Evolutionary conservation across 2,329 filamentous ascomycete genomes (phyloP).

Genomic region (Ceratocystis harringtonii): DNA sequence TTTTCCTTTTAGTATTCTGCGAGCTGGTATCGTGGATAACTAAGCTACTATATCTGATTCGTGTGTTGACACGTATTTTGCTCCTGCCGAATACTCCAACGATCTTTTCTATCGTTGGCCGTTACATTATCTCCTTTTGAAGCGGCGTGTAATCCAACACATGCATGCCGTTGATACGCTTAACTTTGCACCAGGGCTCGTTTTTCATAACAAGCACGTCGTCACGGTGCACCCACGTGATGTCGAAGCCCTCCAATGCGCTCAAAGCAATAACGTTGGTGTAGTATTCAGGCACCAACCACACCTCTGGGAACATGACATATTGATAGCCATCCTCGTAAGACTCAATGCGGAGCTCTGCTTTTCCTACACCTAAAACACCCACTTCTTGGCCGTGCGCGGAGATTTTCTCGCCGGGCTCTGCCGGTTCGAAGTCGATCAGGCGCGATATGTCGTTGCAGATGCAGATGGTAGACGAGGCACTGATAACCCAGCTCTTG

Average conservation of each 20-base stretch:
- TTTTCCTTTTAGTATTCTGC: too few relatives aligned
- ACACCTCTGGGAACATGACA: constrained; percentile 15
- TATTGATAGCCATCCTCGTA: not conserved
- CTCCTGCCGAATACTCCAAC: not conserved
- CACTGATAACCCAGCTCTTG: constrained; percentile 17
- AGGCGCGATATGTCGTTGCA: constrained; percentile 14
- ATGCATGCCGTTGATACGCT: constrained; percentile 12
- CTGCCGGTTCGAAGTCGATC: constrained; percentile 8
- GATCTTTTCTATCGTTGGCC: not conserved
- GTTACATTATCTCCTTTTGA: constrained; percentile 9
- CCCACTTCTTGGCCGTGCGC: constrained; percentile 11
- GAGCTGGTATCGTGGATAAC: too few relatives aligned
- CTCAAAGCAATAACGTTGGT: constrained; percentile 15
- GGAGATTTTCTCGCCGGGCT: constrained; percentile 4
- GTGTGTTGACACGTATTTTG: not conserved
- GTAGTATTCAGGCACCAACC: constrained; percentile 14
- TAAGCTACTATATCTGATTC: too few relatives aligned
- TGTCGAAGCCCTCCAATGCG: constrained; percentile 9
- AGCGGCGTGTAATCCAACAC: constrained; percentile 15
- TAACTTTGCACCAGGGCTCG: constrained; percentile 15
- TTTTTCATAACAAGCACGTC: constrained; percentile 13
- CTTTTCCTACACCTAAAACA: constrained; percentile 11
- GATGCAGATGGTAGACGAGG: constrained; percentile 12
- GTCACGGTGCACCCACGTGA: constrained; percentile 15
- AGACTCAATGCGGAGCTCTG: constrained; percentile 10